These are phyloP conservation scores for Solanum tarapatanum DNA, from an alignment of 257 asterid genomes.

Conservation along the genomic window DNA sequence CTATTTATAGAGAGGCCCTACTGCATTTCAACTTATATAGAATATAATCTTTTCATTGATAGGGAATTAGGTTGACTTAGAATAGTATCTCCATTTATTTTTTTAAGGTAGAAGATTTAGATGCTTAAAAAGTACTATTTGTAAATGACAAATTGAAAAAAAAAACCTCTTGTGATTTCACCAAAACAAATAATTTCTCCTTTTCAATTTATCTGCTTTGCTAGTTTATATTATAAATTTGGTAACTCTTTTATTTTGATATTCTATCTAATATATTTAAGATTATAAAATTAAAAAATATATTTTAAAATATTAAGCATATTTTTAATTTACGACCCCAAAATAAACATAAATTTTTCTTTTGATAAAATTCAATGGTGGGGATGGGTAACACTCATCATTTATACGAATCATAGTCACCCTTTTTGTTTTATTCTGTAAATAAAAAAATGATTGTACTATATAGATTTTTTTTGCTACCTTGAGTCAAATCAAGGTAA, in stretches of 20 bases:
- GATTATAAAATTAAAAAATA: too few relatives aligned
- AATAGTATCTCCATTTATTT: background rate
- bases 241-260: too few relatives aligned
- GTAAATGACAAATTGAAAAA: background rate
- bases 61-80: background rate
- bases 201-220: background rate
- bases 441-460: background rate
- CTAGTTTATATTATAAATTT: too few relatives aligned
- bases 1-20: background rate
- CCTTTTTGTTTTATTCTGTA: slow-evolving; percentile 22
- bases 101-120: background rate
- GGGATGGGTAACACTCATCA: background rate
- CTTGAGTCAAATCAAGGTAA: background rate
- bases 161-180: background rate
- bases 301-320: too few relatives aligned
- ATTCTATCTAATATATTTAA: background rate
- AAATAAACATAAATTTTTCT: background rate
- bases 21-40: background rate
- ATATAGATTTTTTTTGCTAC: background rate
- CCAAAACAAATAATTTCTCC: background rate
- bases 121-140: background rate
- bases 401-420: background rate
- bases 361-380: background rate
- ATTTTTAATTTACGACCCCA: background rate
- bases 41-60: background rate